Evolutionary conservation across 2,329 filamentous ascomycete species (phyloP), one percentile per base, ranked within the genome.

Genomic region (Verticillium zaregamsianum): DNA sequence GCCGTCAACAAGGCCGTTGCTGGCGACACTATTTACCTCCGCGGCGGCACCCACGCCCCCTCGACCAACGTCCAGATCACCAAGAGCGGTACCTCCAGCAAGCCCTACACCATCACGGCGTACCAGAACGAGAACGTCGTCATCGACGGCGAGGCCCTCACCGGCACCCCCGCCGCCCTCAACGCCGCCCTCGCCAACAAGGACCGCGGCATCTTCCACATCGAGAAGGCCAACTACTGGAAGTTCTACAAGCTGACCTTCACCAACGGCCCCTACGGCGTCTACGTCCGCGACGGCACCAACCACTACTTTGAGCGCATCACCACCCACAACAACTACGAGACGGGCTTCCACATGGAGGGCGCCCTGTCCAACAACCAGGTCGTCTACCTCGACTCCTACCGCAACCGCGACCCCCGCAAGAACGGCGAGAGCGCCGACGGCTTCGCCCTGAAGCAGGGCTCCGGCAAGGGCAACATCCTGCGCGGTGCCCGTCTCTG

Each of bases 351-450:
- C 58, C 74, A 77, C 28, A 67, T 76, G 6, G 68, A 75, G 52
- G 73, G 74, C 2, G 59, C 64, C 31, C 65, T 71, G 0, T 61
- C 63, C 35, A 75, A 77, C 62, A 79, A 79, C 66, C 71, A 72
- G n/a, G 70, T 80, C 33, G 63, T 78, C 7, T 76, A 77, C 60
- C 71, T 80, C 1, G 77, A 80, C 68, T 79, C 77, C 3, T 79
- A 79, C 64, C 68, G 71, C 31, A 80, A 80, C 68, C 74, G 77
- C 0, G 77, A 80, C 55, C 80, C 80, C 5, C 75, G 80, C 58
- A 82, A 82, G 71, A 82, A 82, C 55, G 80, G 80, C 15, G 80
- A 82, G 68, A 79, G 76, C 45, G 80, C 80, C 11, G 80, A 82
- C 59, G 80, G 80, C 1, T 79, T 82, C 55, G 80, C 74, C 2